Conservation (phyloP, 768 basidiomycete genomes). For the Auricularia cornea region DNA sequence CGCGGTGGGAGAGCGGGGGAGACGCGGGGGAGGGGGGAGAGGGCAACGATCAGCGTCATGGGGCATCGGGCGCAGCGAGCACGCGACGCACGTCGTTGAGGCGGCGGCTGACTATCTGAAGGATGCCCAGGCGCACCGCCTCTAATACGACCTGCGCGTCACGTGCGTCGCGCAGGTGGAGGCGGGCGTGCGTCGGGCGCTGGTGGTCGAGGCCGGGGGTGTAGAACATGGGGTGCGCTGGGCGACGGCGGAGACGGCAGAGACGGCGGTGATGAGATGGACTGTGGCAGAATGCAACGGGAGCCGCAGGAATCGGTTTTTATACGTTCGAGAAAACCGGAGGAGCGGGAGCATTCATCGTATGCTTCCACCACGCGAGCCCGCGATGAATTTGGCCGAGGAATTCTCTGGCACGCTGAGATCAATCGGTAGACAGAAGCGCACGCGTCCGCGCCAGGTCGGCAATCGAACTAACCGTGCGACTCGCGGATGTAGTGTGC, state of each 20-base stretch:
- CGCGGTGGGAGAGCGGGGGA: too few relatives aligned
- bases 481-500: background rate
- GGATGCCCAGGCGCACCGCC: conserved; percentile 47
- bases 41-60: background rate
- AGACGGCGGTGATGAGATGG: conserved; percentile 1
- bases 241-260: conserved; percentile 1
- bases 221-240: conserved; percentile 31
- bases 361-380: background rate
- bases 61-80: too few relatives aligned
- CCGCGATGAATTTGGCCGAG: background rate
- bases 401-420: background rate
- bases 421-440: background rate
- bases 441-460: background rate
- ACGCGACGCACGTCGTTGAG: conserved; percentile 45
- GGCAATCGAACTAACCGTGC: background rate
- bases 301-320: background rate
- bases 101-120: conserved; percentile 44
- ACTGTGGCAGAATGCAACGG: background rate
- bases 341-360: background rate
- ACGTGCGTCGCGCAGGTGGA: conserved; percentile 56
- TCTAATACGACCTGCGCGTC: conserved; percentile 62
- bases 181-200: conserved; percentile 53
- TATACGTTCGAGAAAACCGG: background rate
- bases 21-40: background rate
- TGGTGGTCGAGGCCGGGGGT: conserved; percentile 39